Base-by-base conservation (phyloP, 352 stramenopile species). In the Phytophthora podocarpi region DNA sequence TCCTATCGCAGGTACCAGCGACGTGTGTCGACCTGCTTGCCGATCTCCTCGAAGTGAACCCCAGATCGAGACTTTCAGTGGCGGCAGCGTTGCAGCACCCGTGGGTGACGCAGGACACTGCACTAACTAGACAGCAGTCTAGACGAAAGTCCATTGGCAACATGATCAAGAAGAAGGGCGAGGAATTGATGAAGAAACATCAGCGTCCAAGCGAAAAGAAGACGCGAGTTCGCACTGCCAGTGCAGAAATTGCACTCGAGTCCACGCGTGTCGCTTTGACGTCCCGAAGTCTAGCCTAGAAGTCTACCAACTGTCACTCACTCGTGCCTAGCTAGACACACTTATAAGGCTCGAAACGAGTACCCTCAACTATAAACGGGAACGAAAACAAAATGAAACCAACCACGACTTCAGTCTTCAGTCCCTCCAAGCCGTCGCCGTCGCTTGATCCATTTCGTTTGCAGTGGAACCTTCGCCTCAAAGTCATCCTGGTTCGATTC, bases 241-340 rank as follows among this genome's bases (percentile, higher is more conserved):
- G 80, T 55, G 68, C 64, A 34, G 82, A 87, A 64, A 90, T 92
- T 57, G 77, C 68, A 26, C 77, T 92, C 32, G 78, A 87, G 5
- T 66, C 59, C 21, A 90, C 82, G 11, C 78, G 82, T 13, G 64
- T 92, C 16, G 54, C 67, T 46, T 76, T 90, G 23, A 71, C 45
- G 49, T 64, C 61, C 10, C 49, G 66, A 64, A 58, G 23, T 64
- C 26, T 39, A 50, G 55, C 66, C 16, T 52, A 70, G 28, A 53
- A 57, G 13, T 6, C 31, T 26, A 34, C 13, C 3, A 37, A 42
- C 26, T 20, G 12, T 11, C 10, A 37, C 12, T 26, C n/a, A 63
- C 20, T 48, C 46, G 30, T 50, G 31, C 34, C 49, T 32, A 52
- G 2, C 20, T 48, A 40, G 26, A 49, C 34, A 66, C 55, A 18